These are phyloP conservation scores for Fusarium chuoi DNA, from an alignment of 2,329 filamentous ascomycete species.

Conservation along the genomic window DNA sequence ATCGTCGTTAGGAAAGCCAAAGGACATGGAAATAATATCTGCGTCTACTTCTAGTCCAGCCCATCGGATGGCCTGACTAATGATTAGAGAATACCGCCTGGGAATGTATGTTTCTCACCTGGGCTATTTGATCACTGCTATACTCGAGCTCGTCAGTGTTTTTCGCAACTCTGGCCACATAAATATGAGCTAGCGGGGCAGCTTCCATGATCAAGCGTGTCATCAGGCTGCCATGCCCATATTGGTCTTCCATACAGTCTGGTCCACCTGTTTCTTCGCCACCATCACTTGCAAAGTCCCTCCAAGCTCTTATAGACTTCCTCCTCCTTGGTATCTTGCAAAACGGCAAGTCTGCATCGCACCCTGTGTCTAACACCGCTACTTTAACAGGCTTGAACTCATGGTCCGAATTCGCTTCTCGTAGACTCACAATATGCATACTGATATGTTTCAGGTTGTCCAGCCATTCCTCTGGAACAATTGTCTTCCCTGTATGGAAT, in stretches of 20 bases:
- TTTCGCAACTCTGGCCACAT: not conserved
- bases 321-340: rapidly evolving
- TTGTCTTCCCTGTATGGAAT: not conserved
- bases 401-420: rapidly evolving
- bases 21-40: not conserved
- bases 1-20: not conserved
- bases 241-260: not conserved
- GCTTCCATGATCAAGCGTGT: not conserved
- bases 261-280: rapidly evolving
- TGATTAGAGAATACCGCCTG: no score
- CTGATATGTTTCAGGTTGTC: not conserved
- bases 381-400: not conserved
- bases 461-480: not conserved
- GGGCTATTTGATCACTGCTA: not conserved
- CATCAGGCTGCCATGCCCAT: not conserved
- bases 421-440: rapidly evolving
- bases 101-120: not conserved
- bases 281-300: rapidly evolving
- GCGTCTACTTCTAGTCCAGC: rapidly evolving
- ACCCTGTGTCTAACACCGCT: not conserved
- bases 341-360: not conserved
- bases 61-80: not conserved
- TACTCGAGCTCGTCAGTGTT: rapidly evolving
- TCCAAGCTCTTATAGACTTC: rapidly evolving
- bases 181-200: not conserved